Percentiles rank a stretch among this genome's conserved stretches.
phyloP scores from a whole-genome alignment of 306 rosid genomes.

The Mucuna pruriens region DNA sequence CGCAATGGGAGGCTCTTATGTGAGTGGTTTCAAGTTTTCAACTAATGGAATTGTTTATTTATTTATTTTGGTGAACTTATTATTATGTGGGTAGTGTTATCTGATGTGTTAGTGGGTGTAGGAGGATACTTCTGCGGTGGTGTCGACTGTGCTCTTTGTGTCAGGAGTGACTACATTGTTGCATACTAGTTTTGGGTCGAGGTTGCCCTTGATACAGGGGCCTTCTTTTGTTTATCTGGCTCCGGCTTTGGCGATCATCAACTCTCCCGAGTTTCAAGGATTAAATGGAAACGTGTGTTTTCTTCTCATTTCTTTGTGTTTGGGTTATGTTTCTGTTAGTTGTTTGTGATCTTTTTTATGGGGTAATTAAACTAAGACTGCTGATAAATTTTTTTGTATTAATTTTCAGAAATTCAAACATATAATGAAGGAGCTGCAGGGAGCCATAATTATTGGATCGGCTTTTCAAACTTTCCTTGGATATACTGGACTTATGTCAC shows the following conservation, averaged over 20 bases:
- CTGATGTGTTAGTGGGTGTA: constrained; percentile 64
- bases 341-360: background rate
- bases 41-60: background rate
- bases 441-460: constrained; percentile 89
- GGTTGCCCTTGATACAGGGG: constrained; percentile 96
- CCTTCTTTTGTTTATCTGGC: constrained; percentile 95
- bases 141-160: constrained; percentile 87
- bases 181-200: constrained; percentile 87
- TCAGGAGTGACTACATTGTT: constrained; percentile 87
- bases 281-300: constrained; percentile 77
- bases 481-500: constrained; percentile 88
- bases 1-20: constrained; percentile 95
- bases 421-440: constrained; percentile 98
- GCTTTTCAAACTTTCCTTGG: constrained; percentile 94
- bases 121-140: constrained; percentile 90
- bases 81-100: constrained; percentile 41
- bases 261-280: constrained; percentile 88
- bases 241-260: constrained; percentile 86
- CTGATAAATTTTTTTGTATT: background rate
- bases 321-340: constrained; percentile 22
- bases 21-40: constrained; percentile 51
- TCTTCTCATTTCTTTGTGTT: constrained; percentile 28
- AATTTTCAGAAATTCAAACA: constrained; percentile 86
- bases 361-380: background rate
- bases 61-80: constrained; percentile 19